These are phyloP conservation scores for Daucus carota DNA, from an alignment of 129 eudicot genomes.

Conservation along the genomic window DNA sequence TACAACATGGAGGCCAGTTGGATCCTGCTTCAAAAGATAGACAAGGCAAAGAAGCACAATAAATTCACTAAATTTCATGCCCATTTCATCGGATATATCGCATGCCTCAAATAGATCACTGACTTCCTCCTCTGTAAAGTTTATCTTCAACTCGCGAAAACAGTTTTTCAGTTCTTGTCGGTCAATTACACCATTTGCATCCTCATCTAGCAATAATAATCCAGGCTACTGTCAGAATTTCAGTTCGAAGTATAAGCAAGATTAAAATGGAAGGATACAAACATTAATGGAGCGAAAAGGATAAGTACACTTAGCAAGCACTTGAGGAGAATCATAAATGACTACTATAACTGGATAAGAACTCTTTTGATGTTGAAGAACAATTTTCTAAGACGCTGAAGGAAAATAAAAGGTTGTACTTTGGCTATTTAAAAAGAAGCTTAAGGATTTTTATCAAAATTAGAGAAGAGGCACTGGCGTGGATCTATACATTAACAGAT, in stretches of 20 bases:
- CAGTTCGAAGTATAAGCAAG: neutral
- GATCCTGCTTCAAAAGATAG: constrained; percentile 69
- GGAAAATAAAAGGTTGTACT: neutral
- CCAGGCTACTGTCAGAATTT: neutral
- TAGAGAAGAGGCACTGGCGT: neutral
- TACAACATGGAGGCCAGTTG: constrained; percentile 39
- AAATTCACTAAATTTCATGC: constrained; percentile 76
- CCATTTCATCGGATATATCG: constrained; percentile 66
- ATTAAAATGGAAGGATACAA: no score
- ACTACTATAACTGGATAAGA: neutral
- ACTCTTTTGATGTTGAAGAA: neutral
- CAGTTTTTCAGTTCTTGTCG: constrained; percentile 69
- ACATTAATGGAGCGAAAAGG: neutral
- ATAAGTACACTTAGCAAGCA: neutral
- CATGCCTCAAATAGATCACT: constrained; percentile 64
- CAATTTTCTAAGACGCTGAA: neutral
- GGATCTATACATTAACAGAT: neutral
- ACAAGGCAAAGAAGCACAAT: constrained; percentile 90
- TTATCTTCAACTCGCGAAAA: constrained; percentile 60
- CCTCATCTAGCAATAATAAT: constrained; percentile 47
- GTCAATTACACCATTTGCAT: constrained; percentile 72
- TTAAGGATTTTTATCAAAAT: neutral
- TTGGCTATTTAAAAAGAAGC: neutral
- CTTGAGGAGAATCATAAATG: neutral
- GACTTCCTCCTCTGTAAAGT: constrained; percentile 66